Percentiles rank a stretch among this genome's conserved stretches.
Evolutionary conservation across 2,329 filamentous ascomycete species (phyloP).

Genomic region (Verticillium zaregamsianum): DNA sequence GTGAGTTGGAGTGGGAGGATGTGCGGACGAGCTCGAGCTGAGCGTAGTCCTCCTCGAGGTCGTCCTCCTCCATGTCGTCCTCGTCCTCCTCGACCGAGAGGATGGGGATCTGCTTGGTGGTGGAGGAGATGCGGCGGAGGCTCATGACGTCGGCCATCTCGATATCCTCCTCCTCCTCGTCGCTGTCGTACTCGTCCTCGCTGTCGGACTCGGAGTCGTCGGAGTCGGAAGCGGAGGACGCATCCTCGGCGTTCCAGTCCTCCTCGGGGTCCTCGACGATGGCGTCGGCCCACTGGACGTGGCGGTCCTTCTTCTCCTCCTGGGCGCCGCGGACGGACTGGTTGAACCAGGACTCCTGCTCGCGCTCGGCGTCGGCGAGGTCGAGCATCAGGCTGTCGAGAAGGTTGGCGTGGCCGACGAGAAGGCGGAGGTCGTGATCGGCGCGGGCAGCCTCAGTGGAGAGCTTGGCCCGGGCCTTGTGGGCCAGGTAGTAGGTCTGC

Average conservation of each 20-base stretch:
- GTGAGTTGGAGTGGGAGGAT: slow-evolving; percentile 59
- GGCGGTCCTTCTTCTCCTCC: slow-evolving; percentile 45
- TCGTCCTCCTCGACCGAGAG: slow-evolving; percentile 31
- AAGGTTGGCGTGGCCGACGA: slow-evolving; percentile 97
- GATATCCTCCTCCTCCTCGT: slow-evolving; percentile 55
- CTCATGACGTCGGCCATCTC: slow-evolving; percentile 48
- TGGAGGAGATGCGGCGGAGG: slow-evolving; percentile 41
- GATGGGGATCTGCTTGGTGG: slow-evolving; percentile 21
- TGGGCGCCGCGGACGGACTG: slow-evolving; percentile 76
- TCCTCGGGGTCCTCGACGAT: slow-evolving; percentile 60
- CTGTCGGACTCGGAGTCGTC: slow-evolving; percentile 29
- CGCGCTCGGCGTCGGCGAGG: slow-evolving; percentile 87
- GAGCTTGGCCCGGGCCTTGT: slow-evolving; percentile 95
- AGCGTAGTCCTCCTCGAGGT: slow-evolving; percentile 61
- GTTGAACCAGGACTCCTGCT: slow-evolving; percentile 98
- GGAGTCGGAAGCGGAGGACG: slow-evolving; percentile 38
- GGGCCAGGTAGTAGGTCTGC: slow-evolving; percentile 96
- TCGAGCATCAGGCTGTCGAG: slow-evolving; percentile 91
- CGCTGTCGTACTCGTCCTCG: slow-evolving; percentile 40
- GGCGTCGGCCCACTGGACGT: slow-evolving; percentile 84
- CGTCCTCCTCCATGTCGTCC: slow-evolving; percentile 42
- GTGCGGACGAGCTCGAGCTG: slow-evolving; percentile 66
- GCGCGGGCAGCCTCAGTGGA: slow-evolving; percentile 82
- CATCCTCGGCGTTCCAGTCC: slow-evolving; percentile 45
- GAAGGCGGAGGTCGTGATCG: slow-evolving; percentile 90